Base-by-base conservation (phyloP, 1,284 basidiomycete genomes). In the Erythrobasidium hasegawianum region DNA sequence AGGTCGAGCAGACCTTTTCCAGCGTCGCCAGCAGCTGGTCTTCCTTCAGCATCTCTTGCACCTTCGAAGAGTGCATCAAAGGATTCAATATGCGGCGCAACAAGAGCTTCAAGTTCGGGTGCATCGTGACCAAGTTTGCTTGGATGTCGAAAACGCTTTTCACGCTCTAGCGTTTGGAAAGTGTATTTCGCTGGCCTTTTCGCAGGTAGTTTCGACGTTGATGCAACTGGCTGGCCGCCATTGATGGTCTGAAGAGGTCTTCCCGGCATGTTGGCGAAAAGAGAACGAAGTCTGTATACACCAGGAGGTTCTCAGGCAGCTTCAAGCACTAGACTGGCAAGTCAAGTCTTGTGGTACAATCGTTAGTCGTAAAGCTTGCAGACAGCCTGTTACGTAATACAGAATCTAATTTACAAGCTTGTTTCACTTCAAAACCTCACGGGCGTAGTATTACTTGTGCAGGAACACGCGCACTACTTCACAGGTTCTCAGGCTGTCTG, bases 41-140 rank as follows among this genome's bases (percentile, higher is more conserved):
- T 5, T 16, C 43, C 43, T 47, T 47, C 43, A 24, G 43, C 43
- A 14, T 47, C 43, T 47, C 43, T n/a, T 27, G 75, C 74, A 73
- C 90, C 89, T 73, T 95, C 90, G 75, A 96, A 91, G 33, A 99
- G 83, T 11, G 92, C 87, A 77, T 98, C 96, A 83, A 99, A 98
- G 49, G 90, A 93, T 78, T 97, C 89, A 70, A 98, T 85, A 76
- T 97, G 94, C 10, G 96, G 96, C 29, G 85, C 82, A 64, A 97
- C 90, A 72, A 98, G 90, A 78, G 96, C 90, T 73, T 95, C 91
- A 64, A 98, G 83, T 64, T 90, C 89, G 16, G 86, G 86, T 66
- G 90, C 86, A 16, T 87, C 85, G 41, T 87, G 84, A 20, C 84
- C 84, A 54, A 84, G 79, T 71, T 81, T 81, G 18, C 87, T 83